Evolutionary conservation across 2,329 filamentous ascomycete species (phyloP).

Genomic region (Polychaeton citri): DNA sequence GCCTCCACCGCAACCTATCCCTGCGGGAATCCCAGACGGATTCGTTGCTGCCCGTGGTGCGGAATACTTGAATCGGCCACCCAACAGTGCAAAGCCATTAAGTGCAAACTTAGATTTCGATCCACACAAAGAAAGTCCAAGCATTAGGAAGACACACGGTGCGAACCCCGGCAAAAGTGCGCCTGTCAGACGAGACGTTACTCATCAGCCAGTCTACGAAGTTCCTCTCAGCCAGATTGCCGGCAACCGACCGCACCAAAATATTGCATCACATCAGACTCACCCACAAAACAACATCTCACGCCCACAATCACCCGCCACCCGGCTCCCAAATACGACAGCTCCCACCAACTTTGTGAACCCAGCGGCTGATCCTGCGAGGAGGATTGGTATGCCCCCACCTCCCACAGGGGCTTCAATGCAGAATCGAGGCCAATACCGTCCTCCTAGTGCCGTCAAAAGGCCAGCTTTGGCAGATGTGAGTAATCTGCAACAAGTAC

Average conservation of each 20-base stretch:
- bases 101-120: constrained; percentile 27
- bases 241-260: constrained; percentile 3
- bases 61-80: constrained; percentile 25
- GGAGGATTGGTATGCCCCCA: constrained; percentile 37
- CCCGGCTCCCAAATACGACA: not conserved
- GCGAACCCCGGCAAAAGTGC: constrained; percentile 69
- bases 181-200: constrained; percentile 44
- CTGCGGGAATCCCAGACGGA: constrained; percentile 24
- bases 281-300: constrained; percentile 4
- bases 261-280: constrained; percentile 1
- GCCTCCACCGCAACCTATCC: constrained; percentile 12
- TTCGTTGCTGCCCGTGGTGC: constrained; percentile 35
- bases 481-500: constrained; percentile 28
- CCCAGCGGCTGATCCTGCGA: constrained; percentile 31
- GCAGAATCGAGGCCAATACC: constrained; percentile 32
- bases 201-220: not conserved
- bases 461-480: constrained; percentile 29
- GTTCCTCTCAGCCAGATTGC: constrained; percentile 4
- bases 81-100: constrained; percentile 7
- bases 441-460: constrained; percentile 28
- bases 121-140: constrained; percentile 46
- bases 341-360: constrained; percentile 32
- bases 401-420: constrained; percentile 15
- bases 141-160: constrained; percentile 77
- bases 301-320: not conserved